A percentile compares a stretch with the other conserved stretches of the same genome.
Conservation (phyloP, 495 filamentous ascomycete species). For the Hyaloscypha variabilis region DNA sequence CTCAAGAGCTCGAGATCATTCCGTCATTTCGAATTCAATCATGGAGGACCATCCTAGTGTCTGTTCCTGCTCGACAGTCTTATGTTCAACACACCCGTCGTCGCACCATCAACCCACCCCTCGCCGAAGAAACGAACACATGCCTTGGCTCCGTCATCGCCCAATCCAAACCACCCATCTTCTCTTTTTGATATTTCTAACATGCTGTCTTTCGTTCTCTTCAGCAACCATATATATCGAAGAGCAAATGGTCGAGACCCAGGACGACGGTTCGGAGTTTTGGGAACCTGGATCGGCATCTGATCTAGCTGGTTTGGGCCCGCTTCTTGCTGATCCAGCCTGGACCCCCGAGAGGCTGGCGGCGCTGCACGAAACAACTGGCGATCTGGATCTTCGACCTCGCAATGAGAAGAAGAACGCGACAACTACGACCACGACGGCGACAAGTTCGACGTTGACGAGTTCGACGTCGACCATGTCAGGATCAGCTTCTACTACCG, state of each 20-base stretch:
- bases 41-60: constrained; percentile 1
- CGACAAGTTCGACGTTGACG: neutral
- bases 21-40: neutral
- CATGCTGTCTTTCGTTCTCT: constrained; percentile 23
- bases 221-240: constrained; percentile 23
- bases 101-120: constrained; percentile 25
- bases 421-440: constrained; percentile 5
- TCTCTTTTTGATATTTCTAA: constrained; percentile 15
- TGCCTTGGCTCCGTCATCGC: constrained; percentile 21
- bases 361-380: neutral
- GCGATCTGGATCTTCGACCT: constrained; percentile 21
- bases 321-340: constrained; percentile 30
- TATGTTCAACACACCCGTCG: constrained; percentile 15
- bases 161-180: constrained; percentile 6
- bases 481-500: constrained; percentile 3
- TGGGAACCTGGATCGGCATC: constrained; percentile 27
- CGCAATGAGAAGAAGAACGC: constrained; percentile 12
- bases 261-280: constrained; percentile 10
- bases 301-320: constrained; percentile 25
- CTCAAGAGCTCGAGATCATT: neutral
- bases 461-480: constrained; percentile 12
- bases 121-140: constrained; percentile 15
- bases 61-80: neutral
- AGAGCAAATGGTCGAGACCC: constrained; percentile 29
- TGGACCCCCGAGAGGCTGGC: neutral